Base-by-base conservation (phyloP, 2,329 filamentous ascomycete genomes). In the Fusarium decemcellulare region DNA sequence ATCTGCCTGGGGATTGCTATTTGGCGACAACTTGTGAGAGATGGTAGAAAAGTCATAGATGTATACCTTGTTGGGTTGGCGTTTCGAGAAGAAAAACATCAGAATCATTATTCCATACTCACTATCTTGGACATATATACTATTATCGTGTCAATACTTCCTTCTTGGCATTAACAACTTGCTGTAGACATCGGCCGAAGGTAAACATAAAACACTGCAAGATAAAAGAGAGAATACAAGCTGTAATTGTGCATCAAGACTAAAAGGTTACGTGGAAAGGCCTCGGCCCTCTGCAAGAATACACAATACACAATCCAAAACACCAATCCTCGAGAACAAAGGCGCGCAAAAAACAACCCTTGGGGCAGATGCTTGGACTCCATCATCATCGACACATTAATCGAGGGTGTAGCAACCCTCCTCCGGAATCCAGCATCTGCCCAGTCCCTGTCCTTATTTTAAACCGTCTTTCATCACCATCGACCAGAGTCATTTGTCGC, bases 221-320 rank as follows among this genome's bases (percentile, higher is more conserved):
- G 18, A 23, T 23, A 23, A 23, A 23, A 23, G 10, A 18, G 9
- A 61, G 46, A 64, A 69, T 62, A 69, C 63, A 66, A 63, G 40
- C 66, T 61, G 62, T 66, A 63, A 69, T 73, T 63, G 66, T 69
- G 72, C 65, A 61, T 68, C 61, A 74, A 65, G 62, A 62, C 59
- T 71, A 62, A 46, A 63, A 67, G 67, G 65, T 59, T 56, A 46
- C 57, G 60, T 51, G 59, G 51, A 61, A 57, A 39, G 50, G 43
- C 62, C 40, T 52, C 43, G 40, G 59, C 71, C 62, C 51, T 63
- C 37, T 40, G 61, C 62, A 73, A 74, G 60, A 57, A 48, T 67
- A 67, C 72, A 72, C 69, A 68, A 56, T 72, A 64, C 65, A 75
- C 72, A 70, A 66, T 68, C 72, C 65, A 68, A 68, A 76, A 76